Base-by-base conservation (phyloP, 164 flowering plant genomes). In the Vitis vinifera region DNA sequence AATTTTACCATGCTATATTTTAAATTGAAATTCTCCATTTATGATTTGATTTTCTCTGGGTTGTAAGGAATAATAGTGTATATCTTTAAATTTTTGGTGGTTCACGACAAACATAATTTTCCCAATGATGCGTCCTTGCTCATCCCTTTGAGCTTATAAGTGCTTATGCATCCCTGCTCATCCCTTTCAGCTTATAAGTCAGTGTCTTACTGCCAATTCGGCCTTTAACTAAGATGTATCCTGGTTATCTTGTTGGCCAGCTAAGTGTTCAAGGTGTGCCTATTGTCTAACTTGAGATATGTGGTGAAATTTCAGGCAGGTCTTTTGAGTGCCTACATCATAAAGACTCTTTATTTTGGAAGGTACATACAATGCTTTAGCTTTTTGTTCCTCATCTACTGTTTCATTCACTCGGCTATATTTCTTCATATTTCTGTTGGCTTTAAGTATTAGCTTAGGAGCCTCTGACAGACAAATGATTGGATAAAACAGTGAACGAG, bases 281-380 rank as follows among this genome's bases (percentile, higher is more conserved):
- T 30, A 3, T 53, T 2, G 27, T 15, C 66, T 72, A 63, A 71
- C 58, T 72, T 17, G 44, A 37, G 44, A 0, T 59, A 13, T 53
- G 17, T 63, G 53, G 16, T 7, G 47, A 53, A 66, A 47, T 75
- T 78, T 57, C 86, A 84, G 89, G 77, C 71, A 51, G 91, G 89
- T 15, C 89, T 86, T 61, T 30, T 84, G 48, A 85, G 89, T 73
- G 91, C 91, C 9, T 87, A 8, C 70, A 71, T 87, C 70, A 86
- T 87, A 68, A 87, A 87, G 76, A 84, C 81, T 17, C 86, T 87
- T 68, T 86, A 84, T 59, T 78, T 87, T 70, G 91, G 91, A 80
- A 85, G 90, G 90, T 87, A 84, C 11, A 17, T 48, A 10, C 9
- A 0, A 47, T 8, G n/a, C 44, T 12, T 57, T 66, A 10, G 10